Percentiles rank a stretch among this genome's conserved stretches.
Evolutionary conservation across 2,329 filamentous ascomycete species (phyloP).

Genomic region (Penicillium sp.): DNA sequence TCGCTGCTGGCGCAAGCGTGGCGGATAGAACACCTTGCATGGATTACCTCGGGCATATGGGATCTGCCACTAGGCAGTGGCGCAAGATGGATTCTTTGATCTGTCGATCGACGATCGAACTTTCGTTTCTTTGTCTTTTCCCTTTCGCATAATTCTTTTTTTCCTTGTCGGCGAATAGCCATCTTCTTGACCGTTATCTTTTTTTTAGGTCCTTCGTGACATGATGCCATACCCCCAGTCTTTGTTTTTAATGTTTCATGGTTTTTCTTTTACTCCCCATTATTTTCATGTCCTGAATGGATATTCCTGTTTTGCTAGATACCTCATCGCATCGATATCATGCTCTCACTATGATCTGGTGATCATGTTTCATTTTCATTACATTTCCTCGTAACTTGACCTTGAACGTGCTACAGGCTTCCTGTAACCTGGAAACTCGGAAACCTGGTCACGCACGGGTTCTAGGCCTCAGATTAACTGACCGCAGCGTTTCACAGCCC

Average conservation of each 20-base stretch:
- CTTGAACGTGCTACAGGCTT: background rate
- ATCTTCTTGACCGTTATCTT: background rate
- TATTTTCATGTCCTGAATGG: background rate
- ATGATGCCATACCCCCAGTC: slow-evolving; percentile 20
- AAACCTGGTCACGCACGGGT: background rate
- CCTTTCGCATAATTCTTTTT: slow-evolving; percentile 13
- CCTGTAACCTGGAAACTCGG: background rate
- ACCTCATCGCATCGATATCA: slow-evolving; percentile 14
- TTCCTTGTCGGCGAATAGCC: background rate
- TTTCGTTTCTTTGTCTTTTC: slow-evolving; percentile 5
- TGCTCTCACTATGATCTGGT: background rate
- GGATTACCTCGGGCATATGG: slow-evolving; percentile 20
- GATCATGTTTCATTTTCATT: background rate
- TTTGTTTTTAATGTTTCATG: slow-evolving; percentile 13
- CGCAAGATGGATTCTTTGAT: slow-evolving; percentile 17
- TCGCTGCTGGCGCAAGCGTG: slow-evolving; percentile 13
- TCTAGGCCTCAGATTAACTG: background rate
- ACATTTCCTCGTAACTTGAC: background rate
- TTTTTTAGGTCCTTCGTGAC: slow-evolving; percentile 2
- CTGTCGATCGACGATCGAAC: slow-evolving; percentile 22
- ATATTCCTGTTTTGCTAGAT: slow-evolving; percentile 11
- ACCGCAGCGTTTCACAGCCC: background rate
- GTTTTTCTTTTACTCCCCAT: background rate
- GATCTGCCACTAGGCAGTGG: slow-evolving; percentile 28
- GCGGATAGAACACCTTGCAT: slow-evolving; percentile 24